phyloP scores from a whole-genome alignment of 1,139 yeast species.

The Debaryomyces robertsiae region DNA sequence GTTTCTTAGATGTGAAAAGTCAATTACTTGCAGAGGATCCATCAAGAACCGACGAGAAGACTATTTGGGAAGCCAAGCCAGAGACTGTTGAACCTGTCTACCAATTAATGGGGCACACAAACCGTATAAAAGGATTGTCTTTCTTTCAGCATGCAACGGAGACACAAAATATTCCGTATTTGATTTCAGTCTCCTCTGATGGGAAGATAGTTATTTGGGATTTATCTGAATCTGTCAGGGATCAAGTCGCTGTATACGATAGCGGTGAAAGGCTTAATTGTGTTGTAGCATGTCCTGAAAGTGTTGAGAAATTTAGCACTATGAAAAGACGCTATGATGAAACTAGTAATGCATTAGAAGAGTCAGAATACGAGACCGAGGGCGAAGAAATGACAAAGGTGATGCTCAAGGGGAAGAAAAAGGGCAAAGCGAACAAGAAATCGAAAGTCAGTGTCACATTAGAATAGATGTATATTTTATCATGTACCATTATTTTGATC shows the following conservation, averaged over 20 bases:
- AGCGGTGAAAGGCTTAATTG: conserved; percentile 94
- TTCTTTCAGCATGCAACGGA: conserved; percentile 48
- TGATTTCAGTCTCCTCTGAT: conserved; percentile 87
- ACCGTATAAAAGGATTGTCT: conserved; percentile 78
- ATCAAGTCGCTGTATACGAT: conserved; percentile 87
- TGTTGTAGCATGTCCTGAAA: conserved; percentile 75
- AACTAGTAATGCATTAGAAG: conserved; percentile 42
- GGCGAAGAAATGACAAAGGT: conserved; percentile 55
- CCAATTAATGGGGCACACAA: conserved; percentile 74
- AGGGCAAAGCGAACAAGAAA: conserved; percentile 41
- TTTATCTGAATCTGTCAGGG: conserved; percentile 49
- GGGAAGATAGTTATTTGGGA: conserved; percentile 95
- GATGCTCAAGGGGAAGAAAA: conserved; percentile 44
- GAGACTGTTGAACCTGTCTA: conserved; percentile 51
- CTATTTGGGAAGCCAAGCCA: conserved; percentile 32
- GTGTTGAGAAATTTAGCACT: conserved; percentile 69
- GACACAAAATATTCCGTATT: conserved; percentile 42
- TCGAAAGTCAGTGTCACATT: conserved; percentile 57
- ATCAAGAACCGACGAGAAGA: conserved; percentile 25
- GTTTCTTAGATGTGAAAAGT: conserved; percentile 49
- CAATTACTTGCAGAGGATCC: conserved; percentile 21
- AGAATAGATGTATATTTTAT: conserved; percentile 34
- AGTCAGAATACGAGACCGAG: conserved; percentile 68
- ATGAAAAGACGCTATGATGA: conserved; percentile 67
- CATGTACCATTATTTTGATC: background rate